Base-by-base conservation (phyloP, 1,139 yeast genomes). In the Protomyces arabidopsidicola region DNA sequence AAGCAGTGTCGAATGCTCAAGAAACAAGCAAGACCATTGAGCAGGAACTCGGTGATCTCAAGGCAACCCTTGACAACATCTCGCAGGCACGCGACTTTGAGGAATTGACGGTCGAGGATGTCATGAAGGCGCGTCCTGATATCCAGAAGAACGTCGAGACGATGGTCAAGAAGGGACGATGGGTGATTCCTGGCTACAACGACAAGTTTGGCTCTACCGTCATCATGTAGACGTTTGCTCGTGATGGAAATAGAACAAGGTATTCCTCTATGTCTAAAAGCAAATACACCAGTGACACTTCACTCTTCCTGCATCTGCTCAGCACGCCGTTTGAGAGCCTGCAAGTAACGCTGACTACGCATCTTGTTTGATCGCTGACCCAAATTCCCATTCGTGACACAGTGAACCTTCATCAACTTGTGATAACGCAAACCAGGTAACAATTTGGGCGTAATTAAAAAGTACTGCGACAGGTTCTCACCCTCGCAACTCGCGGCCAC, bases 51-150 rank as follows among this genome's bases (percentile, higher is more conserved):
- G 79, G 83, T 72, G 91, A 90, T 74, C 85, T 93, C 76, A 85
- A 89, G 78, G 85, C 83, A 77, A 91, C 98, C 68, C 82, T 93
- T 76, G 84, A 84, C 77, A 95, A 93, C 82, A 95, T 93, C 75
- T 96, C 93, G 81, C 79, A 88, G 70, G 97, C 98, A 68, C 89
- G 98, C 82, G 97, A 98, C 73, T 91, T 93, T 75, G 97, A 90
- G 76, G 93, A 93, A 80, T 86, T 93, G 77, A 91, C 97, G 64
- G 93, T 91, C 67, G 97, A 90, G 69, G 98, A 93, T 72, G 88
- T 93, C 71, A 87, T 88, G 74, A 84, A 85, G 82, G 98, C 97
- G 69, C 88, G 93, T 81, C 97, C 98, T 72, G 98, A 93, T 78
- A 88, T 93, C 77, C 97, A 91, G 75, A 93, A 89, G 73, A 93